Evolutionary conservation across 768 basidiomycete genomes (phyloP), one percentile per base, ranked within the genome.

Genomic region (Russula vinacea): DNA sequence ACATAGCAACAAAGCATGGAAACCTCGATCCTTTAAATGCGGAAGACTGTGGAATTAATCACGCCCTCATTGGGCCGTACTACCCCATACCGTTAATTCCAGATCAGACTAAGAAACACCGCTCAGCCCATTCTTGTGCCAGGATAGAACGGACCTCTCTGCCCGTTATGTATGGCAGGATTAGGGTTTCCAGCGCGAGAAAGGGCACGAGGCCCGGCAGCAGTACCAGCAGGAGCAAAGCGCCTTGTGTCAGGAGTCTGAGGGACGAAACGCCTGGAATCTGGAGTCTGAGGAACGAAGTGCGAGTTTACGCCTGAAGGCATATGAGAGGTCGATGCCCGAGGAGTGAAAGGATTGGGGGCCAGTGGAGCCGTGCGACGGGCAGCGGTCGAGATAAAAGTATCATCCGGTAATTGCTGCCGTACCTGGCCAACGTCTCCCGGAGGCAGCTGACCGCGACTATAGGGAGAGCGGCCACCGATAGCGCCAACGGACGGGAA

Each of bases 81-180:
- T 35, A 60, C 26, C 37, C 26, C 9, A 59, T n/a, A 11, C 45
- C 45, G 3, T 3, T 6, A 35, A 40, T 13, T 22, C 37, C 39
- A 11, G 56, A 26, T 24, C 11, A 33, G 52, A 24, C n/a, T n/a
- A n/a, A n/a, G n/a, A n/a, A n/a, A n/a, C 39, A 49, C 24, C 26
- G 24, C 24, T 62, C 73, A 32, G 70, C 73, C 42, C 74, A 64
- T 44, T 51, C 51, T 55, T 44, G 67, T 58, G 29, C 76, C 75
- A 33, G 78, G 78, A 42, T 81, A 70, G 71, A 88, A 88, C 47
- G 84, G 82, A 65, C 77, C 76, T 69, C 85, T 79, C 63, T 88
- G 85, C 58, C 74, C 59, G 29, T 42, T 60, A 26, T 56, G 62
- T 22, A 51, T 14, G 16, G 37, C n/a, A 19, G 54, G 54, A 49